A percentile compares a stretch with the other conserved stretches of the same genome.
Conservation (phyloP, 331 rosid genomes). For the Arachis monticola region DNA sequence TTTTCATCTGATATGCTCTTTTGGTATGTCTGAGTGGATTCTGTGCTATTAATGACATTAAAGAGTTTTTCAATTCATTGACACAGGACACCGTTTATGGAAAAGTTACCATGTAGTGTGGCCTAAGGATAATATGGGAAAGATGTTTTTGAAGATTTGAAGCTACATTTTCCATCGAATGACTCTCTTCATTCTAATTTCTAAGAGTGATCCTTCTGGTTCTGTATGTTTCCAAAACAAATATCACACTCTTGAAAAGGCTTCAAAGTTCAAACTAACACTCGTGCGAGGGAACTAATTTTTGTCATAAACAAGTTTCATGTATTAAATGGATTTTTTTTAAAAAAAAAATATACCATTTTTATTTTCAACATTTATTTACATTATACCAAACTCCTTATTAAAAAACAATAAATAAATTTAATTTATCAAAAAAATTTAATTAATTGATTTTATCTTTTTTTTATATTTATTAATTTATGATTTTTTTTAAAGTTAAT, state of each 20-base stretch:
- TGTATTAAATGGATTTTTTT: too few species aligned
- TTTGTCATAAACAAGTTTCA: neutral
- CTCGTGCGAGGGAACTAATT: neutral
- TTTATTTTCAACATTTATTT: too few species aligned
- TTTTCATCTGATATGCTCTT: neutral
- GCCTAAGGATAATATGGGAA: neutral
- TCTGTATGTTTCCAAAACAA: neutral
- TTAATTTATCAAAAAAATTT: too few species aligned
- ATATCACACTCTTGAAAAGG: neutral
- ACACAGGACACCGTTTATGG: neutral
- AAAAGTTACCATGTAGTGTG: neutral
- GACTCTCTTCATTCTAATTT: neutral
- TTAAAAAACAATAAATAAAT: too few species aligned
- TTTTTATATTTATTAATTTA: too few species aligned
- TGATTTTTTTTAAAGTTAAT: too few species aligned
- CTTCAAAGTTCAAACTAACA: neutral
- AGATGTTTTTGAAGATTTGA: neutral
- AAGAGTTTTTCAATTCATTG: neutral
- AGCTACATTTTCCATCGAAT: conserved; percentile 6
- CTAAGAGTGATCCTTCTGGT: neutral
- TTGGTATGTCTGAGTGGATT: neutral
- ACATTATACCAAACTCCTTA: too few species aligned
- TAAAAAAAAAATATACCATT: too few species aligned
- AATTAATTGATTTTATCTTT: too few species aligned
- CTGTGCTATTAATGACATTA: neutral